Percentiles rank a stretch among this genome's conserved stretches.
Evolutionary conservation across 768 basidiomycete genomes (phyloP).

Genomic region (Dacryopinax primogenitus): DNA sequence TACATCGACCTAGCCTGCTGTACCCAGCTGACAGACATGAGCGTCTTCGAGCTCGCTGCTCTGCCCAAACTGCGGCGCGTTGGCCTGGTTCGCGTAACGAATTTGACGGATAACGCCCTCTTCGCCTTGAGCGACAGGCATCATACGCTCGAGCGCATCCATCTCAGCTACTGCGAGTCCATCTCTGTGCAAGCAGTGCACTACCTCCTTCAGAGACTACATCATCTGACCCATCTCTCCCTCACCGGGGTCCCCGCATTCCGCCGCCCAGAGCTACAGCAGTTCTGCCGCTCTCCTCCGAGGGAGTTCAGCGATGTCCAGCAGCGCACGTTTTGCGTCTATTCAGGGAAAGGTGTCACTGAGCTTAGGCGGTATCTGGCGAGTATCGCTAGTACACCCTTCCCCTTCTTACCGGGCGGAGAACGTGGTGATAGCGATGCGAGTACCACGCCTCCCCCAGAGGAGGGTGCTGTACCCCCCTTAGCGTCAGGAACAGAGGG

Average conservation of each 20-base stretch:
- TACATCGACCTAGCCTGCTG: constrained; percentile 98
- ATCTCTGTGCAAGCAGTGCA: constrained; percentile 85
- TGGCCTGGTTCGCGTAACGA: constrained; percentile 84
- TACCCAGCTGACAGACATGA: constrained; percentile 75
- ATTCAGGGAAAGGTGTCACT: constrained; percentile 79
- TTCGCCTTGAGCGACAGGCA: constrained; percentile 76
- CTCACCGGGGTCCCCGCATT: constrained; percentile 95
- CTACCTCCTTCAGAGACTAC: constrained; percentile 76
- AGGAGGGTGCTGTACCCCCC: not conserved
- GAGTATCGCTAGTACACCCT: constrained; percentile 6
- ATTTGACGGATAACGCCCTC: constrained; percentile 88
- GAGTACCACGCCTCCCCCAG: not conserved
- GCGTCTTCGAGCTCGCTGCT: constrained; percentile 77
- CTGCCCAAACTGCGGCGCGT: constrained; percentile 85
- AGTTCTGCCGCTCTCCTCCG: constrained; percentile 81
- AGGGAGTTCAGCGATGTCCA: constrained; percentile 88
- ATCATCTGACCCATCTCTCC: constrained; percentile 85
- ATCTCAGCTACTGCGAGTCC: constrained; percentile 94
- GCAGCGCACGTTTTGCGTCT: constrained; percentile 86
- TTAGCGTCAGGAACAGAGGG: not conserved
- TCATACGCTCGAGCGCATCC: constrained; percentile 82
- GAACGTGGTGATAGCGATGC: constrained; percentile 3
- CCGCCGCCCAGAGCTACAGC: constrained; percentile 68
- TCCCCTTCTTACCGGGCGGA: not conserved
- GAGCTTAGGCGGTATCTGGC: constrained; percentile 63